These are phyloP conservation scores for Eurotiales sp. DNA, from an alignment of 2,329 filamentous ascomycete species.

Conservation along the genomic window DNA sequence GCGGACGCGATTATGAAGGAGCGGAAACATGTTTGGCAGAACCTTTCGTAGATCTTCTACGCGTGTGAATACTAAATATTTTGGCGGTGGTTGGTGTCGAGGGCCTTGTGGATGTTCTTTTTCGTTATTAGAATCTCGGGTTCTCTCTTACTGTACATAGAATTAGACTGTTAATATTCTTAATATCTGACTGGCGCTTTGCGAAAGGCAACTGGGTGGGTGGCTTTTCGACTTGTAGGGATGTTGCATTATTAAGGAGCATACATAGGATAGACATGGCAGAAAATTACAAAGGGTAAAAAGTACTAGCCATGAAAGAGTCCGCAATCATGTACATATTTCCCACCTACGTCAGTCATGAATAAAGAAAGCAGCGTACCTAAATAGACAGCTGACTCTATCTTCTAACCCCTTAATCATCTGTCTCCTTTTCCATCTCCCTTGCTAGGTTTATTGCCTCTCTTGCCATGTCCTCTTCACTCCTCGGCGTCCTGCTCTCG, in stretches of 20 bases:
- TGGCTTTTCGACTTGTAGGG: neutral
- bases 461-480: conserved; percentile 69
- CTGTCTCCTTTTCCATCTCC: conserved; percentile 35
- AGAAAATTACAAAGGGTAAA: no score
- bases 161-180: conserved; percentile 8
- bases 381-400: no score
- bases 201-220: conserved; percentile 7
- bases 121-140: conserved; percentile 1
- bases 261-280: no score
- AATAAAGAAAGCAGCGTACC: no score
- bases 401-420: no score
- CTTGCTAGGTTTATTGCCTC: conserved; percentile 68
- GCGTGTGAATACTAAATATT: neutral
- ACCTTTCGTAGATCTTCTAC: neutral
- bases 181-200: neutral
- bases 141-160: neutral
- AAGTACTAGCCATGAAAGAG: no score
- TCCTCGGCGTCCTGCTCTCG: conserved; percentile 62
- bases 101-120: neutral
- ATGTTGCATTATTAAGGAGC: conserved; percentile 8
- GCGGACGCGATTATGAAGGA: conserved; percentile 71
- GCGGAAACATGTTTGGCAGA: conserved; percentile 68
- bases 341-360: no score
- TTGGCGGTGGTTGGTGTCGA: neutral
- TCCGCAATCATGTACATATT: no score